Evolutionary conservation across 2,329 filamentous ascomycete genomes (phyloP), one percentile per base, ranked within the genome.

Genomic region (Alternaria tenuissima): DNA sequence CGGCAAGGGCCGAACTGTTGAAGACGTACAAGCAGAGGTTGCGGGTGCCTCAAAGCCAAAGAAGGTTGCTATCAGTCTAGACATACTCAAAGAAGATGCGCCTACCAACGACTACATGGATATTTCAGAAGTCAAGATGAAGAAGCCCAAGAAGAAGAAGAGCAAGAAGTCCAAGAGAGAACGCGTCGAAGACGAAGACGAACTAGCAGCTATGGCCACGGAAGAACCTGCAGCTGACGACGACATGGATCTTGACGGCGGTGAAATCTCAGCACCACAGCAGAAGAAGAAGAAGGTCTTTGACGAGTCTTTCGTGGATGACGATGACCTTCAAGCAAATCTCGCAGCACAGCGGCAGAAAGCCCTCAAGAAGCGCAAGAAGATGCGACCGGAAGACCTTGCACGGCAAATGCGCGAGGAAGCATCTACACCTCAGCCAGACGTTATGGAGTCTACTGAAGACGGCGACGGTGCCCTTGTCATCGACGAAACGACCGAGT

Each of bases 401-500:
- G 94, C 92, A 18, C 88, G 89, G 65, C 91, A 95, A 72, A 81
- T 99, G 39, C 83, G 85, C 60, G 88, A 91, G 74, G 89, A 91
- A 68, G 81, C 76, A 3, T 82, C 82, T 53, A 81, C 81, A 1
- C 80, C 82, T 9, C 76, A 71, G 1, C 80, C 81, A 9, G 79
- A 75, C 26, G 74, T 79, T n/a, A 78, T 86, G 72, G 89, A 88
- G 20, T 86, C 89, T 30, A 88, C 89, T 51, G 85, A 85, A 24
- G 81, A 85, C 3, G 82, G 79, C 16, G 82, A 84, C 0, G 82
- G 87, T n/a, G 94, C 93, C 1, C 83, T 99, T 2, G 87, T 97
- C n/a, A 94, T 99, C 58, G 94, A 97, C 62, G 95, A 97, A 75
- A 97, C 94, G 0, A 93, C 93, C 0, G 94, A 97, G 71, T 99